Percentiles rank a stretch among this genome's conserved stretches.
These are phyloP conservation scores for Neurospora sublineolata DNA, from an alignment of 495 filamentous ascomycete species.

Conservation along the genomic window DNA sequence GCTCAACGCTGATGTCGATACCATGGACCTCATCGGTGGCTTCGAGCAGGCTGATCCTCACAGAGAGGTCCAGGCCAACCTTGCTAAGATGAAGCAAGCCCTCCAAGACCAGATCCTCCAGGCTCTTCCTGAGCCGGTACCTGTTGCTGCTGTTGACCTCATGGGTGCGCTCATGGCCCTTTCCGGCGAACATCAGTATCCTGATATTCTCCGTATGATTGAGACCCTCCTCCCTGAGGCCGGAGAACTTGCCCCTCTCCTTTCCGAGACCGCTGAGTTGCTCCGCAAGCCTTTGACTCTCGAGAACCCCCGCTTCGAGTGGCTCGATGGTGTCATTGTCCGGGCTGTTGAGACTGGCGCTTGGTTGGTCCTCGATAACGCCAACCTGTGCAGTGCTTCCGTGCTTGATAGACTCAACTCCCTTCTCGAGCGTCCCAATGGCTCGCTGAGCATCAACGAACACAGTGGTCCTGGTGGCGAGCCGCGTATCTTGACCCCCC, in stretches of 20 bases:
- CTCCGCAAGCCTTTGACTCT: slow-evolving; percentile 34
- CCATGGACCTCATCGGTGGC: slow-evolving; percentile 91
- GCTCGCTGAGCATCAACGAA: slow-evolving; percentile 80
- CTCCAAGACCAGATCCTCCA: slow-evolving; percentile 43
- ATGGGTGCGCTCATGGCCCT: slow-evolving; percentile 25
- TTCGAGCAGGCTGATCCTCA: slow-evolving; percentile 87
- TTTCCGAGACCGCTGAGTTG: slow-evolving; percentile 26
- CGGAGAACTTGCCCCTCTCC: slow-evolving; percentile 15
- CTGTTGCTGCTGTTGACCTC: slow-evolving; percentile 32
- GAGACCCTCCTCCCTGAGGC: slow-evolving; percentile 16
- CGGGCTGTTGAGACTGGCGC: slow-evolving; percentile 73
- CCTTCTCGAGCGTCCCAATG: slow-evolving; percentile 72
- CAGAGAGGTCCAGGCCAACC: slow-evolving; percentile 48
- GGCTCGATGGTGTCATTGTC: slow-evolving; percentile 87
- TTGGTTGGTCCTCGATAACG: slow-evolving; percentile 94
- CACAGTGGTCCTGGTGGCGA: slow-evolving; percentile 74
- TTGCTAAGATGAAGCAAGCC: slow-evolving; percentile 41
- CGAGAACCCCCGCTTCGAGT: slow-evolving; percentile 76
- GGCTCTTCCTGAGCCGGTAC: slow-evolving; percentile 32
- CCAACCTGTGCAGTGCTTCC: slow-evolving; percentile 88
- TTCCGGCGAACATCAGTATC: slow-evolving; percentile 18
- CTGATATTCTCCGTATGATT: slow-evolving; percentile 21
- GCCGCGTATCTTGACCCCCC: slow-evolving; percentile 66
- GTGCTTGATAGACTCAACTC: slow-evolving; percentile 94
- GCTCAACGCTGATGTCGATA: slow-evolving; percentile 85